Evolutionary conservation across 2,329 filamentous ascomycete species (phyloP).

Genomic region (Alternaria brassicicola): DNA sequence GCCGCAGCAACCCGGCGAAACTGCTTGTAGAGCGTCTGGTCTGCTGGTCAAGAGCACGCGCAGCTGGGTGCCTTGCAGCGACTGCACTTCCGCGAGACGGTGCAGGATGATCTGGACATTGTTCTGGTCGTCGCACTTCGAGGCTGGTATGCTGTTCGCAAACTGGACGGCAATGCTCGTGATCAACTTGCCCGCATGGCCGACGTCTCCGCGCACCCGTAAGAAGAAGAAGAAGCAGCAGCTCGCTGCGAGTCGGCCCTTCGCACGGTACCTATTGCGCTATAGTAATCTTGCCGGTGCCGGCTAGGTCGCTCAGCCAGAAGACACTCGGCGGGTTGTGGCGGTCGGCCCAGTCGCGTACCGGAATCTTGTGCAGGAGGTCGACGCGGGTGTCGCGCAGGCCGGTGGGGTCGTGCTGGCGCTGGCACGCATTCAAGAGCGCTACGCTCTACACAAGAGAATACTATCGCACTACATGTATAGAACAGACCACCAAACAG

Average conservation of each 20-base stretch:
- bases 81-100: conserved; percentile 12
- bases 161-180: conserved; percentile 24
- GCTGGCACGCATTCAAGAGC: conserved; percentile 11
- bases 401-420: conserved; percentile 29
- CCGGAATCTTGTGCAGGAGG: background rate
- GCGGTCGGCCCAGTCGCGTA: background rate
- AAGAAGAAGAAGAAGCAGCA: conserved; percentile 37
- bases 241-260: conserved; percentile 18
- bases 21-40: conserved; percentile 14
- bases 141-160: conserved; percentile 6
- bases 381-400: conserved; percentile 28
- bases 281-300: too few relatives aligned
- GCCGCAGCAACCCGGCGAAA: too few relatives aligned
- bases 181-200: conserved; percentile 18
- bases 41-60: conserved; percentile 27
- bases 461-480: background rate
- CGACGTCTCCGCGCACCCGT: conserved; percentile 15
- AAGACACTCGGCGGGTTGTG: too few relatives aligned
- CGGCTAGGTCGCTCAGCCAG: too few relatives aligned
- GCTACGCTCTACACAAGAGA: background rate
- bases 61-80: conserved; percentile 5
- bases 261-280: background rate
- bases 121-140: conserved; percentile 32
- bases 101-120: conserved; percentile 20
- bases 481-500: background rate